Evolutionary conservation across 176 grass and related monocot genomes (phyloP).

Genomic region (Panicum miliaceum): DNA sequence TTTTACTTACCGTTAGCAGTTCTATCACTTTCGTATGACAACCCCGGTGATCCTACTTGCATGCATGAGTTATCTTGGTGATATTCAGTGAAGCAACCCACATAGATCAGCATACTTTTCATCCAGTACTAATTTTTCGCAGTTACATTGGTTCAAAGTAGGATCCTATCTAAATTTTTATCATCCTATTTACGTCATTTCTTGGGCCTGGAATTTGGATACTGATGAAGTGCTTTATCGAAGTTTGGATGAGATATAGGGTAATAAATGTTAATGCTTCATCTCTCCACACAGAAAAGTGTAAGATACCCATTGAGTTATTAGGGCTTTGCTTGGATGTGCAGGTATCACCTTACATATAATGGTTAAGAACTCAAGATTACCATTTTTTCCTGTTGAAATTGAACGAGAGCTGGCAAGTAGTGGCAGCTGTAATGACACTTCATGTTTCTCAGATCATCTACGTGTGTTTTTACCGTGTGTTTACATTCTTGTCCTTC

Average conservation of each 20-base stretch:
- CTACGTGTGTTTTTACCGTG: background rate
- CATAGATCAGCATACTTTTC: constrained; percentile 27
- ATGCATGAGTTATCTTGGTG: constrained; percentile 19
- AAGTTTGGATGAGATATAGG: constrained; percentile 1
- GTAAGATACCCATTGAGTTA: background rate
- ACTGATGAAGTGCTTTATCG: background rate
- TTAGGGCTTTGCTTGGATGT: constrained; percentile 3
- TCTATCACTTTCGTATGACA: constrained; percentile 5
- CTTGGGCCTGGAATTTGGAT: constrained; percentile 39
- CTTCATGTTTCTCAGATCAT: constrained; percentile 19
- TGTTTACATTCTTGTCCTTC: constrained; percentile 16
- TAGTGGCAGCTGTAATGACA: background rate
- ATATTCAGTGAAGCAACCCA: constrained; percentile 19
- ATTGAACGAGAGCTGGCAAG: constrained; percentile 1
- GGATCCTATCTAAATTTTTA: background rate
- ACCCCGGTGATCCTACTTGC: background rate
- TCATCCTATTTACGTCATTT: constrained; percentile 1
- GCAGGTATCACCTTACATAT: background rate
- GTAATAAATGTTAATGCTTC: background rate
- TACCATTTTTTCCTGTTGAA: constrained; percentile 5
- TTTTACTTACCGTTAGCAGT: constrained; percentile 28
- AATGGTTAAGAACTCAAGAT: background rate
- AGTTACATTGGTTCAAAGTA: background rate
- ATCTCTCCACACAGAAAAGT: background rate
- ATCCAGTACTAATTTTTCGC: constrained; percentile 9